Evolutionary conservation across 345 rosid species (phyloP).

Genomic region (Eutrema yunnanense): DNA sequence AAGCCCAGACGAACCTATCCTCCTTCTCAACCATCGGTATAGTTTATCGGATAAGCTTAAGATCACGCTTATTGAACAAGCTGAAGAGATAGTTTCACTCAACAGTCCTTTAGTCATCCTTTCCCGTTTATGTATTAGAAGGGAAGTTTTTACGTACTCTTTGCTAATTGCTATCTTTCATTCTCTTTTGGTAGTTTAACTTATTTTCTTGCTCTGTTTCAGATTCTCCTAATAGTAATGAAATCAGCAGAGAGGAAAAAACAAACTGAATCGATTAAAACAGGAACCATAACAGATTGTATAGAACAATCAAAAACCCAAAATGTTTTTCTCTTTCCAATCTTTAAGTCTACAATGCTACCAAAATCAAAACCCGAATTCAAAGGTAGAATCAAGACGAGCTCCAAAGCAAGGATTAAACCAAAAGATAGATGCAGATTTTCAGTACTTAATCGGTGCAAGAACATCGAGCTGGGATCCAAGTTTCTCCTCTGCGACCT

Average conservation of each 20-base stretch:
- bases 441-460: constrained; percentile 58
- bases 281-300: background rate
- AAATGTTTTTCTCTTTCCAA: constrained; percentile 5
- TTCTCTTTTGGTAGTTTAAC: too few relatives aligned
- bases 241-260: too few relatives aligned
- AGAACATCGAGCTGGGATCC: constrained; percentile 66
- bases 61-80: too few relatives aligned
- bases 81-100: too few relatives aligned
- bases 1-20: too few relatives aligned
- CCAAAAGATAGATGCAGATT: background rate
- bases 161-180: too few relatives aligned
- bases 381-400: constrained; percentile 5
- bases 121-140: too few relatives aligned
- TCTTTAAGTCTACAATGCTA: constrained; percentile 1
- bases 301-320: background rate
- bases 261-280: background rate
- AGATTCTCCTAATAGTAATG: background rate
- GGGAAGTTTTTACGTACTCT: too few relatives aligned
- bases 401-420: background rate
- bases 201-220: background rate
- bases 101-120: too few relatives aligned
- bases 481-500: constrained; percentile 79
- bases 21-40: too few relatives aligned
- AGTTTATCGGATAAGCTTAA: too few relatives aligned
- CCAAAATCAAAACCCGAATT: background rate